Evolutionary conservation across 768 basidiomycete genomes (phyloP).

Genomic region (Leccinum subgranulosum): DNA sequence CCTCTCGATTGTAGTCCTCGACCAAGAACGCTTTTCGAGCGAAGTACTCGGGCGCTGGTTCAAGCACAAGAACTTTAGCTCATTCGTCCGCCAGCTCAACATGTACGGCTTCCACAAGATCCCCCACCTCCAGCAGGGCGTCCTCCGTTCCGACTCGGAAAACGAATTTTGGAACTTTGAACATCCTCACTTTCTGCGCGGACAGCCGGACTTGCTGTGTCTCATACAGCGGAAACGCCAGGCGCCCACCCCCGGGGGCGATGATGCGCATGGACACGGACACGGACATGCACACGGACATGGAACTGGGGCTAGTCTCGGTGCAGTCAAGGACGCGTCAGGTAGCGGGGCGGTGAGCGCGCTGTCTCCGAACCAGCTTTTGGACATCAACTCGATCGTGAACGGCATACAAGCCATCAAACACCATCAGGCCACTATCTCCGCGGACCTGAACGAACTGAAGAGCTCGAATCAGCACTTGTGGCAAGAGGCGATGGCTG

Average conservation of each 20-base stretch:
- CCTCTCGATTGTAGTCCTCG: constrained; percentile 57
- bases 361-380: constrained; percentile 46
- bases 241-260: constrained; percentile 30
- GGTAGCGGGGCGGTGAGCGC: constrained; percentile 18
- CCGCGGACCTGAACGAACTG: constrained; percentile 81
- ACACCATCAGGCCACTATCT: constrained; percentile 90
- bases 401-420: constrained; percentile 84
- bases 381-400: constrained; percentile 78
- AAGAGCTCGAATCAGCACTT: constrained; percentile 83
- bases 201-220: constrained; percentile 83
- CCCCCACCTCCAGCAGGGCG: constrained; percentile 93
- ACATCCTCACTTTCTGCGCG: constrained; percentile 85
- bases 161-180: constrained; percentile 90
- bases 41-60: constrained; percentile 93
- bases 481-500: constrained; percentile 88
- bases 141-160: constrained; percentile 77
- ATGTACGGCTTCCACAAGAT: constrained; percentile 98
- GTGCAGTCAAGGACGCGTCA: constrained; percentile 13
- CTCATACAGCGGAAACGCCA: constrained; percentile 86
- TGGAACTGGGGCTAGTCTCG: background rate
- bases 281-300: background rate
- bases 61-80: constrained; percentile 97
- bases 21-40: constrained; percentile 85
- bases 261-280: constrained; percentile 24
- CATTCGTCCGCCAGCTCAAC: constrained; percentile 92